phyloP scores from a whole-genome alignment of 2,329 filamentous ascomycete species.

The Stagonosporopsis vannaccii region DNA sequence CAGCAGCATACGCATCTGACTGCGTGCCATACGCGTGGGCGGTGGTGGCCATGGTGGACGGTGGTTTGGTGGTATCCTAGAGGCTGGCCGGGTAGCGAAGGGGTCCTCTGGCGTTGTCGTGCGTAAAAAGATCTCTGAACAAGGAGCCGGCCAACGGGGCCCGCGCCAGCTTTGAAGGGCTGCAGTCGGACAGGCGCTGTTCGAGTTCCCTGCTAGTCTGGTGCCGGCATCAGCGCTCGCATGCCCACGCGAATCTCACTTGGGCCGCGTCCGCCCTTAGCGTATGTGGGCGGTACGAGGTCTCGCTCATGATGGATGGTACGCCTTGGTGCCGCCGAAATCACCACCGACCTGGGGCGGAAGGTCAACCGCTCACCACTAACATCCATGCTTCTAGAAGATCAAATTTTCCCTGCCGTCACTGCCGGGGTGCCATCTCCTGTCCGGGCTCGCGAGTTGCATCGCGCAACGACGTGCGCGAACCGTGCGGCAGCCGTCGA shows the following conservation, averaged over 20 bases:
- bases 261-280: constrained; percentile 30
- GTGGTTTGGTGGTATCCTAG: constrained; percentile 16
- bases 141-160: constrained; percentile 17
- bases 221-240: constrained; percentile 23
- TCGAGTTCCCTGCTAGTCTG: constrained; percentile 31
- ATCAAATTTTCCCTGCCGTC: constrained; percentile 18
- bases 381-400: constrained; percentile 23
- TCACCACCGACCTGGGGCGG: constrained; percentile 25
- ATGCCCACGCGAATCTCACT: constrained; percentile 31
- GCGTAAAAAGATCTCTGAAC: constrained; percentile 28
- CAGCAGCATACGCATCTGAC: constrained; percentile 44
- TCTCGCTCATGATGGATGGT: constrained; percentile 22
- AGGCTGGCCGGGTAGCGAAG: constrained; percentile 18
- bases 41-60: constrained; percentile 31
- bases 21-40: constrained; percentile 40
- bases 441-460: constrained; percentile 1
- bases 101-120: constrained; percentile 26
- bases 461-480: constrained; percentile 1
- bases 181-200: constrained; percentile 37
- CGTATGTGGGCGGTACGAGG: constrained; percentile 18
- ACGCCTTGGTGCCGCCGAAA: constrained; percentile 17
- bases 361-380: constrained; percentile 12
- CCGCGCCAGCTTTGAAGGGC: constrained; percentile 37
- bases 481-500: constrained; percentile 2
- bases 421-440: constrained; percentile 7